Evolutionary conservation across 768 basidiomycete genomes (phyloP).

Genomic region (Boletus coccyginus): DNA sequence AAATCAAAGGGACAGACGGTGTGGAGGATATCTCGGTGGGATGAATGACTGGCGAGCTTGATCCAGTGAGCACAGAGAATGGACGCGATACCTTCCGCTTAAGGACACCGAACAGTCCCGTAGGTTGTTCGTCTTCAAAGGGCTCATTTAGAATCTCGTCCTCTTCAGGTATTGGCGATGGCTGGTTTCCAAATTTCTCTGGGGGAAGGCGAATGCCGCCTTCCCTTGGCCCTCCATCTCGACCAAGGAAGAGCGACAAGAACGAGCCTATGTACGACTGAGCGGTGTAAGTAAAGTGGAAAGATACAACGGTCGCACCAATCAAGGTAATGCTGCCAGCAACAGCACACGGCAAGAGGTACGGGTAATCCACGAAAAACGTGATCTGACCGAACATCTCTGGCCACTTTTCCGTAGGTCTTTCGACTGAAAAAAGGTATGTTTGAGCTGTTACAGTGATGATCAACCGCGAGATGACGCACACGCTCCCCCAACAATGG

Average conservation of each 20-base stretch:
- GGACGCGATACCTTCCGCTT: constrained; percentile 50
- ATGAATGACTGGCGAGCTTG: constrained; percentile 45
- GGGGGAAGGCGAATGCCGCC: constrained; percentile 79
- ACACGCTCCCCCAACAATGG: constrained; percentile 84
- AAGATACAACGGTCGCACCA: constrained; percentile 40
- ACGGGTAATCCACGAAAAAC: constrained; percentile 80
- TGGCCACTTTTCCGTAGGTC: constrained; percentile 87
- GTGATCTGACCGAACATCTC: constrained; percentile 59
- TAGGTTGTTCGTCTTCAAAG: constrained; percentile 38
- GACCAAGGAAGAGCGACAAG: constrained; percentile 83
- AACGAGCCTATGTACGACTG: constrained; percentile 59
- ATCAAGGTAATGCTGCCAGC: constrained; percentile 74
- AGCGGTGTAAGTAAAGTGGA: neutral
- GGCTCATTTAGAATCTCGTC: constrained; percentile 50
- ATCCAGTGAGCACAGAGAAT: constrained; percentile 59
- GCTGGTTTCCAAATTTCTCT: constrained; percentile 58
- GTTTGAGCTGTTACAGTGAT: constrained; percentile 6
- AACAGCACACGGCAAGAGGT: constrained; percentile 81
- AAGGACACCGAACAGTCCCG: constrained; percentile 38
- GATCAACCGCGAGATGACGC: constrained; percentile 29
- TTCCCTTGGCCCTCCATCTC: constrained; percentile 86
- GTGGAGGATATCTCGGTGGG: constrained; percentile 31
- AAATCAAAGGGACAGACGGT: constrained; percentile 47
- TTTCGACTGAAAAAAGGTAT: constrained; percentile 55
- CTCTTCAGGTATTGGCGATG: constrained; percentile 67